Evolutionary conservation across 805 yeast species (phyloP).

Genomic region (Debaryomyces hansenii): DNA sequence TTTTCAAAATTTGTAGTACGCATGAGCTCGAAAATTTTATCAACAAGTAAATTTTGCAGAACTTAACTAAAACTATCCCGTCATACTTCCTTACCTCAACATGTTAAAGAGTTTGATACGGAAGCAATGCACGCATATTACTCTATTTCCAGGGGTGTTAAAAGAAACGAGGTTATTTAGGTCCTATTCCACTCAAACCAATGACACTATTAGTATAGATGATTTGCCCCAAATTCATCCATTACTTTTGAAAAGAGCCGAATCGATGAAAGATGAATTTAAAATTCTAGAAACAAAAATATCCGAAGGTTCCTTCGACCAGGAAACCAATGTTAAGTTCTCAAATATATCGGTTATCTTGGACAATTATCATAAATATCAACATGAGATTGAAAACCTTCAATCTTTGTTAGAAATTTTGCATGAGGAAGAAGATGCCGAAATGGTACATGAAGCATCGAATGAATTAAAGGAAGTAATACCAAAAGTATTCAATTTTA

Average conservation of each 20-base stretch:
- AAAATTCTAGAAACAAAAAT: slow-evolving; percentile 25
- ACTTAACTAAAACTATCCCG: too few species aligned
- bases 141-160: too few species aligned
- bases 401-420: slow-evolving; percentile 24
- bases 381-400: slow-evolving; percentile 23
- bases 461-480: slow-evolving; percentile 50
- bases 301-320: slow-evolving; percentile 31
- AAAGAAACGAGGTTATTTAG: neutral
- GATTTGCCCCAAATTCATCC: slow-evolving; percentile 37
- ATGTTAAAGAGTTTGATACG: neutral
- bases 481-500: slow-evolving; percentile 45
- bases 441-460: slow-evolving; percentile 55
- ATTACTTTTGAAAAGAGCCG: slow-evolving; percentile 36
- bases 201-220: neutral
- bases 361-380: slow-evolving; percentile 30
- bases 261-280: slow-evolving; percentile 28
- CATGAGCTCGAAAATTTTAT: neutral
- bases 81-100: neutral
- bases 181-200: neutral
- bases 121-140: neutral
- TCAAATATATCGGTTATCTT: slow-evolving; percentile 31
- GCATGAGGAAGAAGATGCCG: slow-evolving; percentile 37
- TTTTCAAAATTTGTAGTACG: neutral
- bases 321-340: slow-evolving; percentile 30
- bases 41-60: neutral